These are phyloP conservation scores for Panicum miliaceum DNA, from an alignment of 176 grass and related monocot species.

Conservation along the genomic window DNA sequence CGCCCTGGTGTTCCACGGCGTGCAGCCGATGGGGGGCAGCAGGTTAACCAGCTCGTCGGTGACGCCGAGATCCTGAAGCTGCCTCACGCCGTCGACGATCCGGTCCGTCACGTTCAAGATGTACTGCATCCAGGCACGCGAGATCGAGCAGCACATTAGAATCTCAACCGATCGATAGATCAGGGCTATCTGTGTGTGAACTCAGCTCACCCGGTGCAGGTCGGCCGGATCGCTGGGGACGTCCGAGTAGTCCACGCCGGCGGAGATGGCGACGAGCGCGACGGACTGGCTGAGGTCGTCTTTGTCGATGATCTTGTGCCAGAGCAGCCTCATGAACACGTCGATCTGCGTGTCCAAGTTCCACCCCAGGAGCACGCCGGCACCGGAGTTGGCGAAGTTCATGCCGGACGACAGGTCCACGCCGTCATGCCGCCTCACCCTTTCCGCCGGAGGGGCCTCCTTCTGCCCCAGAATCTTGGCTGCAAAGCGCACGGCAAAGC, in stretches of 20 bases:
- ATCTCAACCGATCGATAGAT: background rate
- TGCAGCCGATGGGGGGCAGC: background rate
- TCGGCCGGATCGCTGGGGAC: background rate
- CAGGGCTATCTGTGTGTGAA: background rate
- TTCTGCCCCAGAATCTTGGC: conserved; percentile 12
- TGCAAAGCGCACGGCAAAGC: background rate
- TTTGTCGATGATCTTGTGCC: background rate
- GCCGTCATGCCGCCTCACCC: background rate
- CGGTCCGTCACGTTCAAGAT: background rate
- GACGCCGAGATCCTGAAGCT: background rate
- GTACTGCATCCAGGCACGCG: background rate
- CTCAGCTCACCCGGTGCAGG: background rate
- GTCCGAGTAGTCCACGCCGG: background rate
- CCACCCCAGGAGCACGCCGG: background rate
- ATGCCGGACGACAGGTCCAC: conserved; percentile 39
- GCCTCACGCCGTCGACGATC: background rate
- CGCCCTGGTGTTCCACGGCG: background rate
- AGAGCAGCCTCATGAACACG: background rate
- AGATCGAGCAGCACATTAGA: background rate
- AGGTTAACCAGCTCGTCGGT: background rate
- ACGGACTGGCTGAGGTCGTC: background rate
- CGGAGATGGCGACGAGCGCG: background rate
- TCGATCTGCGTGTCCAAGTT: background rate
- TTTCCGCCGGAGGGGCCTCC: background rate
- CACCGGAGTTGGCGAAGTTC: conserved; percentile 56